phyloP scores from a whole-genome alignment of 257 asterid species.

The Thymus mandschuricus region DNA sequence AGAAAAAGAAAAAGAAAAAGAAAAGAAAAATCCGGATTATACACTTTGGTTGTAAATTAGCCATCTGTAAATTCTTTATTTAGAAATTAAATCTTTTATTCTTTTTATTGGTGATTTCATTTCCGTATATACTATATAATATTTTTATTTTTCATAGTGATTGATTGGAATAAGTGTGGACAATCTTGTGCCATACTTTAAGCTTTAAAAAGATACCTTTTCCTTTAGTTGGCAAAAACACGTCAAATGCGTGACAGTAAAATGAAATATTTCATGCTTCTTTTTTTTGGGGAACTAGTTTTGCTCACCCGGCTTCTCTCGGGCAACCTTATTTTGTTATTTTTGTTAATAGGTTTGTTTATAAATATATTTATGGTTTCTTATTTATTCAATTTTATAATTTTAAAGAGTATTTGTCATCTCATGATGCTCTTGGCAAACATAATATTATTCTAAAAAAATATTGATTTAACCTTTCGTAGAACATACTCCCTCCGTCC shows the following conservation, averaged over 20 bases:
- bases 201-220: constrained; percentile 33
- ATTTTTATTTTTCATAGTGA: not conserved
- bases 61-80: constrained; percentile 43
- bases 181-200: constrained; percentile 27
- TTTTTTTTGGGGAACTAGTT: too few relatives aligned
- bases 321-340: too few relatives aligned
- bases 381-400: too few relatives aligned
- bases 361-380: too few relatives aligned
- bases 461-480: too few relatives aligned
- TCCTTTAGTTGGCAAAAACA: constrained; percentile 41
- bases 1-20: not conserved
- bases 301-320: too few relatives aligned
- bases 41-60: constrained; percentile 31
- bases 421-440: too few relatives aligned
- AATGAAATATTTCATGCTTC: not conserved
- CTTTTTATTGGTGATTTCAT: constrained; percentile 30
- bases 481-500: too few relatives aligned
- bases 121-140: not conserved
- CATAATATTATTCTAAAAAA: too few relatives aligned
- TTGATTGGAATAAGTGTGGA: constrained; percentile 24
- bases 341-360: too few relatives aligned
- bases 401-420: too few relatives aligned
- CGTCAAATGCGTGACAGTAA: constrained; percentile 31
- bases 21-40: not conserved
- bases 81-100: constrained; percentile 41